Evolutionary conservation across 257 asterid species (phyloP).

Genomic region (Gentiana dahurica): DNA sequence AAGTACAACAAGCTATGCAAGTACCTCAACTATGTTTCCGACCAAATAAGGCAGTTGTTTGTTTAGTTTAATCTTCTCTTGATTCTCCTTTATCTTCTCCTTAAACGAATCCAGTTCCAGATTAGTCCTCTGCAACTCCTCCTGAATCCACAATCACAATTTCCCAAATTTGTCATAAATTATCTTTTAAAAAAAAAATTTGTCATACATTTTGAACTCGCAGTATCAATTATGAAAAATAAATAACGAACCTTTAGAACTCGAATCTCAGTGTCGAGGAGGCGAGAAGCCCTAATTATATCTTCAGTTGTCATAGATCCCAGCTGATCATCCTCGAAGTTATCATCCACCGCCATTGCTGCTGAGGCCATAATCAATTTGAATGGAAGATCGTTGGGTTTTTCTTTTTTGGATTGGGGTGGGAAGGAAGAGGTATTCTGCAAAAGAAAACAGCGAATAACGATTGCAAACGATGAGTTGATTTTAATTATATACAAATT

Average conservation of each 20-base stretch:
- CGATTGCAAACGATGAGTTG: too few relatives aligned
- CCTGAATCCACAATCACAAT: conserved; percentile 21
- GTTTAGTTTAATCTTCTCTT: conserved; percentile 73
- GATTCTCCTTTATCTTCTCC: conserved; percentile 83
- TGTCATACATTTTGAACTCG: too few relatives aligned
- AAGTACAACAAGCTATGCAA: not conserved
- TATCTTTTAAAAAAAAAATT: too few relatives aligned
- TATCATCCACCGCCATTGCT: conserved; percentile 68
- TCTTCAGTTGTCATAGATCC: conserved; percentile 70
- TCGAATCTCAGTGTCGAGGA: conserved; percentile 71
- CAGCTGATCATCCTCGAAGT: conserved; percentile 65
- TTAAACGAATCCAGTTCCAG: conserved; percentile 66
- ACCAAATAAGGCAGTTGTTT: conserved; percentile 88
- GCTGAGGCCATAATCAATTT: conserved; percentile 2
- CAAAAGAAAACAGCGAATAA: too few relatives aligned
- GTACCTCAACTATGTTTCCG: conserved; percentile 80
- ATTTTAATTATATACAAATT: too few relatives aligned
- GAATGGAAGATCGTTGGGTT: too few relatives aligned
- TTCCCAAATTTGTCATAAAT: not conserved
- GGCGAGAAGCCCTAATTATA: conserved; percentile 72
- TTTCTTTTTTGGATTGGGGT: too few relatives aligned
- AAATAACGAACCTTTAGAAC: conserved; percentile 42
- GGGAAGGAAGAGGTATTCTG: too few relatives aligned
- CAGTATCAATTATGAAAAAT: too few relatives aligned
- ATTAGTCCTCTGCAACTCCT: conserved; percentile 71